A percentile compares a stretch with the other conserved stretches of the same genome.
Evolutionary conservation across 805 yeast genomes (phyloP).

Genomic region (Saccharomycopsis babjevae): DNA sequence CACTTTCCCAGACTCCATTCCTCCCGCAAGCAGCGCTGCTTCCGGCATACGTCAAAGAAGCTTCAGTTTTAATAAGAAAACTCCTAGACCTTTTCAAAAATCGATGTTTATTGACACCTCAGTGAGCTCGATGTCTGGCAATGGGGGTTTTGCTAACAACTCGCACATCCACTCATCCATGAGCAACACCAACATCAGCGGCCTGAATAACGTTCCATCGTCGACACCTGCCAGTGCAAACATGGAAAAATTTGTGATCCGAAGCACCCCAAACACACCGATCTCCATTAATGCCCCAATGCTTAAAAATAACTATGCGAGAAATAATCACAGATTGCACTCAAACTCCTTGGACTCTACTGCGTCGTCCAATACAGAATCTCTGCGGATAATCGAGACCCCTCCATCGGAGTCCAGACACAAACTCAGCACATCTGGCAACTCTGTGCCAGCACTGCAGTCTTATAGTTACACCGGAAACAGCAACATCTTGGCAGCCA

Average conservation of each 20-base stretch:
- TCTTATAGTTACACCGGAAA: not conserved
- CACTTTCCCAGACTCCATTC: conserved; percentile 16
- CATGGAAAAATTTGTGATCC: not conserved
- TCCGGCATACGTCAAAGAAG: conserved; percentile 10
- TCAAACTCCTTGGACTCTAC: conserved; percentile 15
- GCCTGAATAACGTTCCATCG: not conserved
- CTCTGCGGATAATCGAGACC: conserved; percentile 1
- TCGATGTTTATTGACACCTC: not conserved
- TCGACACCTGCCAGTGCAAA: conserved; percentile 4
- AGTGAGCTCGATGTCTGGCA: not conserved
- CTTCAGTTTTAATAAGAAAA: not conserved
- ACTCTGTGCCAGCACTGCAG: not conserved
- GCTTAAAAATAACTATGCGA: not conserved
- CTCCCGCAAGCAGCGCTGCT: conserved; percentile 12
- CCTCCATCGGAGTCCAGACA: not conserved
- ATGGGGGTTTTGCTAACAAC: not conserved
- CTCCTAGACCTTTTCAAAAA: not conserved
- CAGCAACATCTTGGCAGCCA: not conserved
- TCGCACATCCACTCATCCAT: not conserved
- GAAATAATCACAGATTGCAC: conserved; percentile 7
- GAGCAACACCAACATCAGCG: not conserved
- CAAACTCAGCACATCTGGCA: not conserved
- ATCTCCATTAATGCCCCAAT: conserved; percentile 9
- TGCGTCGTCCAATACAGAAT: conserved; percentile 2
- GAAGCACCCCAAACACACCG: not conserved